A percentile compares a stretch with the other conserved stretches of the same genome.
Evolutionary conservation across 2,329 filamentous ascomycete genomes (phyloP).

Genomic region (Xylaria sp.): DNA sequence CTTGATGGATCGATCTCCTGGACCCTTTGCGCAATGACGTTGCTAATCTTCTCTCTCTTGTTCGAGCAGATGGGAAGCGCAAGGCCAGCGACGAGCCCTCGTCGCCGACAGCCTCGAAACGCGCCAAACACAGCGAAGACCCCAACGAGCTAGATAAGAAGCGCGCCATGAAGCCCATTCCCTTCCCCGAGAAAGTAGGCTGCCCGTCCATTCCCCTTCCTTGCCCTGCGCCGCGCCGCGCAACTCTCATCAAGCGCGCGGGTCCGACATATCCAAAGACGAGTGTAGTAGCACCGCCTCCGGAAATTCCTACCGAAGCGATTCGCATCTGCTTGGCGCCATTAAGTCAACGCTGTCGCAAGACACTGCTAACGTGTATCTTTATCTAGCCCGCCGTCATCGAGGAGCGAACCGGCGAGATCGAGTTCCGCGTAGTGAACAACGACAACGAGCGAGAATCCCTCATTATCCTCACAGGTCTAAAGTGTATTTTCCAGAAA

Average conservation of each 20-base stretch:
- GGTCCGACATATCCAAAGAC: background rate
- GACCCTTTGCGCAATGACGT: background rate
- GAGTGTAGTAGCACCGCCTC: background rate
- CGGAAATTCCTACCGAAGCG: background rate
- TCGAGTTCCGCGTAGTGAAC: conserved; percentile 97
- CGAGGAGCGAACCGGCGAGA: conserved; percentile 92
- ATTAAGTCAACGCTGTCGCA: background rate
- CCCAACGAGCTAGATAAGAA: conserved; percentile 61
- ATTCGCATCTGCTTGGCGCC: background rate
- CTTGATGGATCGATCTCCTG: background rate
- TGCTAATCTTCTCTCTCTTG: conserved; percentile 14
- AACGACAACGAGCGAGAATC: conserved; percentile 91
- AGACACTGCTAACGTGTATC: conserved; percentile 1
- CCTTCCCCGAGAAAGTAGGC: conserved; percentile 86
- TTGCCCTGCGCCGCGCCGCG: background rate
- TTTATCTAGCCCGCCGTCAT: conserved; percentile 78
- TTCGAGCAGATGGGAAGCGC: conserved; percentile 69
- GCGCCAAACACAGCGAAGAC: conserved; percentile 65
- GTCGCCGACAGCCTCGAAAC: conserved; percentile 71
- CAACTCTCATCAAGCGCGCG: background rate
- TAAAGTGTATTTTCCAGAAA: conserved; percentile 99
- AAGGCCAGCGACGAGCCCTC: conserved; percentile 76
- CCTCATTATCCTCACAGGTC: conserved; percentile 90
- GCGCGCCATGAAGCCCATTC: conserved; percentile 72
- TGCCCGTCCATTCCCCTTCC: background rate